phyloP scores from a whole-genome alignment of 768 basidiomycete genomes.

The Boletus insuetus region DNA sequence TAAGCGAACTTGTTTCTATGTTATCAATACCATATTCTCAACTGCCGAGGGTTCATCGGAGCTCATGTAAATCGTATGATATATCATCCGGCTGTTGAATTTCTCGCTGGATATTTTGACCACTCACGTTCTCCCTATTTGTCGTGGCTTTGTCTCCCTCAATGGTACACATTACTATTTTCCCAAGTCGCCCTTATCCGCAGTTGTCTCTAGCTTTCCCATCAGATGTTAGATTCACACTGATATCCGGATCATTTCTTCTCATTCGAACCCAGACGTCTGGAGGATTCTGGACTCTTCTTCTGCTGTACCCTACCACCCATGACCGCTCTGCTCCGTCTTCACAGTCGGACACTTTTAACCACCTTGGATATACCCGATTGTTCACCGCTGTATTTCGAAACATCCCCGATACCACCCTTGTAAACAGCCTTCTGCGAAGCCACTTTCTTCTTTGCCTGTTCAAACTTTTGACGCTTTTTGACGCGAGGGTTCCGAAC shows the following conservation, averaged over 20 bases:
- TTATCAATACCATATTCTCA: conserved; percentile 28
- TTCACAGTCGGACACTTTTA: conserved; percentile 74
- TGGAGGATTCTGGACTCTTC: conserved; percentile 7
- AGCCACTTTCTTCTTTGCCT: conserved; percentile 89
- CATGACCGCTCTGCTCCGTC: not conserved
- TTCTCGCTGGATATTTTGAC: conserved; percentile 11
- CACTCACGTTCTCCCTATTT: conserved; percentile 2
- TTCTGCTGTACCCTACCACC: conserved; percentile 11
- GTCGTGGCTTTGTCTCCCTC: not conserved
- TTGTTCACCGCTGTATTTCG: conserved; percentile 87
- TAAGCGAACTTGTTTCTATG: conserved; percentile 14
- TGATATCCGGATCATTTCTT: conserved; percentile 3
- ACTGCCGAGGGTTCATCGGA: conserved; percentile 5
- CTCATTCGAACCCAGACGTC: conserved; percentile 15
- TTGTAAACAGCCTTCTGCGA: conserved; percentile 93
- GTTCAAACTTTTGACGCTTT: conserved; percentile 90
- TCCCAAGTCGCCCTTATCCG: not conserved
- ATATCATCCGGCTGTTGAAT: conserved; percentile 19
- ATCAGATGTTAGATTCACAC: conserved; percentile 13
- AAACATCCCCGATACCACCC: conserved; percentile 71
- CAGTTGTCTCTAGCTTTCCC: conserved; percentile 3
- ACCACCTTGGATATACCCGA: conserved; percentile 90
- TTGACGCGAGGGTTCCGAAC: conserved; percentile 98
- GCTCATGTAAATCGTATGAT: conserved; percentile 24
- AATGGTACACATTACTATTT: conserved; percentile 19